These are phyloP conservation scores for Hyaloscypha variabilis DNA, from an alignment of 495 filamentous ascomycete genomes.

Conservation along the genomic window DNA sequence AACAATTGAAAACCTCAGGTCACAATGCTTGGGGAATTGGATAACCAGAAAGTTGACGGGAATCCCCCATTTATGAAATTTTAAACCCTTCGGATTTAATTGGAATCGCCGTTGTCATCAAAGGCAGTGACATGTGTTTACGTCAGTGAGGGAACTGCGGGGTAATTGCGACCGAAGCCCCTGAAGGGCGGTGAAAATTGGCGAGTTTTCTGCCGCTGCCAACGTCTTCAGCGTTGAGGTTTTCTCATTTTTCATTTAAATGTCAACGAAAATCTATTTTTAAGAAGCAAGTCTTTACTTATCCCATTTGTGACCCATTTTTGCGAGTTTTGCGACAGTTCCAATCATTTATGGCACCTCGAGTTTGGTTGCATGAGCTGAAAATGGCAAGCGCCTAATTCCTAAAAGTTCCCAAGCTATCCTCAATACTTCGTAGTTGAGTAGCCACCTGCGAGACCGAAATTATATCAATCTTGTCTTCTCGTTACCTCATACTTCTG, in stretches of 20 bases:
- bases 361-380: slow-evolving; percentile 9
- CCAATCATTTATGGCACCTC: background rate
- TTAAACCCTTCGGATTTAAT: background rate
- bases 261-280: too few relatives aligned
- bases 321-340: background rate
- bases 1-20: background rate
- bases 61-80: background rate
- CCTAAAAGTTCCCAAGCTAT: too few relatives aligned
- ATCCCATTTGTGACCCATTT: background rate
- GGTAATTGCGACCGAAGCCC: slow-evolving; percentile 3
- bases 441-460: too few relatives aligned
- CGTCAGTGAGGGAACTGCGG: slow-evolving; percentile 2
- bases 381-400: slow-evolving; percentile 2
- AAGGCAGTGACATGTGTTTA: background rate
- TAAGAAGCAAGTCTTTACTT: background rate
- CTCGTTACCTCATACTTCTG: background rate
- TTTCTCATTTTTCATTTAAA: background rate
- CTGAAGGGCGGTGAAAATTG: background rate
- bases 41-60: background rate
- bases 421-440: too few relatives aligned
- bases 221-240: background rate
- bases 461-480: too few relatives aligned
- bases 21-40: background rate
- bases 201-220: background rate
- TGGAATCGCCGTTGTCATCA: background rate